Percentiles rank a stretch among this genome's conserved stretches.
These are phyloP conservation scores for Penicillium parvum DNA, from an alignment of 495 filamentous ascomycete genomes.

Conservation along the genomic window DNA sequence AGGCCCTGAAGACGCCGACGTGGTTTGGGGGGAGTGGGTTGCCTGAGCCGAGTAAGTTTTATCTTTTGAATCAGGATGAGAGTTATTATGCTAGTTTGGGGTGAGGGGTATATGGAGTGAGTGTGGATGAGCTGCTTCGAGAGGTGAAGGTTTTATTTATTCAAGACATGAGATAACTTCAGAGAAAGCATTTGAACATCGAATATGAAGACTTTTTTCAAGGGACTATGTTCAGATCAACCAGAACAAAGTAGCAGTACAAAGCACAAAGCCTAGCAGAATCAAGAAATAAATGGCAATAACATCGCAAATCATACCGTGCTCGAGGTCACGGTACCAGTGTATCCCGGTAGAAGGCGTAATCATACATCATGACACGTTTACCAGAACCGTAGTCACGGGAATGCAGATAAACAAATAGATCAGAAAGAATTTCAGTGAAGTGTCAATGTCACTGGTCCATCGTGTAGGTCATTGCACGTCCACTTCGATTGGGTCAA, in stretches of 20 bases:
- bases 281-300: too few species aligned
- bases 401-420: neutral
- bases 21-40: slow-evolving; percentile 32
- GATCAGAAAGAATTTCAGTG: neutral
- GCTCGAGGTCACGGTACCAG: too few species aligned
- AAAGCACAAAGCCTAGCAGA: neutral
- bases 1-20: slow-evolving; percentile 26
- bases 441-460: too few species aligned
- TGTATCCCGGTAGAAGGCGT: slow-evolving; percentile 10
- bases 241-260: too few species aligned
- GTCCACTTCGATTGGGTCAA: slow-evolving; percentile 8
- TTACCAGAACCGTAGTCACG: neutral
- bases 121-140: too few species aligned
- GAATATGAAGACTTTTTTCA: too few species aligned
- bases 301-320: neutral
- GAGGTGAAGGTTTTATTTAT: too few species aligned
- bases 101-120: neutral
- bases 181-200: too few species aligned
- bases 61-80: slow-evolving; percentile 31
- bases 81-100: slow-evolving; percentile 22
- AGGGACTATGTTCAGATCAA: too few species aligned
- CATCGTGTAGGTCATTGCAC: too few species aligned
- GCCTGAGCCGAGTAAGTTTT: slow-evolving; percentile 29
- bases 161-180: too few species aligned
- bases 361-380: slow-evolving; percentile 13